phyloP scores from a whole-genome alignment of 345 rosid genomes.

The Syzygium jambos region DNA sequence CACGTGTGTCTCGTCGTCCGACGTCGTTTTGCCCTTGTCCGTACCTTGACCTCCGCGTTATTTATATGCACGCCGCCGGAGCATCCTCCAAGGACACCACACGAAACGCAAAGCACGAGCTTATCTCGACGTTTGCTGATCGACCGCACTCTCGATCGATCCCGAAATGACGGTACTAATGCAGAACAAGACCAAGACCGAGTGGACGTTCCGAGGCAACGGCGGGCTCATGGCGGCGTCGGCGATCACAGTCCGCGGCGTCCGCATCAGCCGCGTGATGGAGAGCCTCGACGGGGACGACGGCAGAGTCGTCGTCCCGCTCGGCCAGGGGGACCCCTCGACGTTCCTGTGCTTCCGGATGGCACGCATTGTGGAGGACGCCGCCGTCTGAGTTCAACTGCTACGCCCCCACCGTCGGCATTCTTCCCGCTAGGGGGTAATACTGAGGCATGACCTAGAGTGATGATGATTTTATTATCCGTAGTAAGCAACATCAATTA shows the following conservation, averaged over 20 bases:
- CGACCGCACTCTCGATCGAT: background rate
- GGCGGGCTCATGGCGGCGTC: background rate
- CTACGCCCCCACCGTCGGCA: slow-evolving; percentile 20
- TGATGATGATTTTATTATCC: background rate
- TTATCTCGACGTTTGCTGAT: background rate
- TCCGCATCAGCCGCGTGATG: slow-evolving; percentile 9
- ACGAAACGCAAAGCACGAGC: background rate
- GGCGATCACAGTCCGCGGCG: slow-evolving; percentile 11
- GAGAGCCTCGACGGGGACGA: slow-evolving; percentile 19
- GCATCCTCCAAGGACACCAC: background rate
- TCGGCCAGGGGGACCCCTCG: slow-evolving; percentile 47
- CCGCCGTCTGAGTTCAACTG: slow-evolving; percentile 25
- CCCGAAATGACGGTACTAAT: background rate
- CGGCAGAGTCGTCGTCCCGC: slow-evolving; percentile 15
- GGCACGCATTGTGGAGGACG: slow-evolving; percentile 18
- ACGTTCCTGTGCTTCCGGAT: slow-evolving; percentile 28
- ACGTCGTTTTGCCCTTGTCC: background rate
- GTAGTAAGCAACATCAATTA: no score
- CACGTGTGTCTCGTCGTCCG: background rate
- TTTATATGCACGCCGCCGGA: background rate
- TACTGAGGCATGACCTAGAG: background rate
- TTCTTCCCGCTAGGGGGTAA: slow-evolving; percentile 50
- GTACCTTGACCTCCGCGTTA: background rate
- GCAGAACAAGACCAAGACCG: background rate
- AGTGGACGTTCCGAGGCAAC: slow-evolving; percentile 13